Percentiles rank a stretch among this genome's conserved stretches.
These are phyloP conservation scores for Herpetospermum pedunculosum DNA, from an alignment of 306 rosid genomes.

Conservation along the genomic window DNA sequence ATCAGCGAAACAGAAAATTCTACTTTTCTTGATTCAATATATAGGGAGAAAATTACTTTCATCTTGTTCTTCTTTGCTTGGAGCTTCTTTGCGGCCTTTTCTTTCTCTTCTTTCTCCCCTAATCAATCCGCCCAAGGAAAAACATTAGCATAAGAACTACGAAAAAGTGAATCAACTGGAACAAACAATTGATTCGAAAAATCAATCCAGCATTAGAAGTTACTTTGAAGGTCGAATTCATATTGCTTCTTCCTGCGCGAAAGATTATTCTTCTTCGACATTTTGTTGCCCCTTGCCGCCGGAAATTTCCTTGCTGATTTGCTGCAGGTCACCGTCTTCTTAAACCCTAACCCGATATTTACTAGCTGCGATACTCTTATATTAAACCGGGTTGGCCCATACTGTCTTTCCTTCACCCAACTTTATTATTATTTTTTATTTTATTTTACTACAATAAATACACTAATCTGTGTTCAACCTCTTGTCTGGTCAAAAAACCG, in stretches of 20 bases:
- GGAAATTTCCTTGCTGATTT: neutral
- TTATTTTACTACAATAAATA: too few relatives aligned
- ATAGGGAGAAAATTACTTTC: slow-evolving; percentile 33
- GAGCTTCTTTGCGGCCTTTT: slow-evolving; percentile 51
- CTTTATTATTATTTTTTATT: neutral
- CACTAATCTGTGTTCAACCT: too few relatives aligned
- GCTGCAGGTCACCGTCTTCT: neutral
- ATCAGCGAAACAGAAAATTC: neutral
- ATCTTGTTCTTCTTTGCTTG: slow-evolving; percentile 60
- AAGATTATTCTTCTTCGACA: slow-evolving; percentile 92
- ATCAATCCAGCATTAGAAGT: neutral
- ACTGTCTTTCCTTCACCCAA: neutral
- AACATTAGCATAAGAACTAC: neutral
- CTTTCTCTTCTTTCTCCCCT: slow-evolving; percentile 65
- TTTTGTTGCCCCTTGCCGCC: slow-evolving; percentile 1
- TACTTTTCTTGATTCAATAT: neutral
- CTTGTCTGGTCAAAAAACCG: too few relatives aligned
- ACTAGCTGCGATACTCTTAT: neutral
- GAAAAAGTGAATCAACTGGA: neutral
- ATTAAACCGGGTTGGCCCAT: neutral
- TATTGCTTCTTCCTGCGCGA: slow-evolving; percentile 62
- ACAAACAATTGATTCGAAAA: neutral
- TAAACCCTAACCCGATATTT: neutral
- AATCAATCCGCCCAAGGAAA: slow-evolving; percentile 9
- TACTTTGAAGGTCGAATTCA: slow-evolving; percentile 78